These are phyloP conservation scores for Spinellus fusiger DNA, from an alignment of 192 early-diverging fungal genomes.

Conservation along the genomic window DNA sequence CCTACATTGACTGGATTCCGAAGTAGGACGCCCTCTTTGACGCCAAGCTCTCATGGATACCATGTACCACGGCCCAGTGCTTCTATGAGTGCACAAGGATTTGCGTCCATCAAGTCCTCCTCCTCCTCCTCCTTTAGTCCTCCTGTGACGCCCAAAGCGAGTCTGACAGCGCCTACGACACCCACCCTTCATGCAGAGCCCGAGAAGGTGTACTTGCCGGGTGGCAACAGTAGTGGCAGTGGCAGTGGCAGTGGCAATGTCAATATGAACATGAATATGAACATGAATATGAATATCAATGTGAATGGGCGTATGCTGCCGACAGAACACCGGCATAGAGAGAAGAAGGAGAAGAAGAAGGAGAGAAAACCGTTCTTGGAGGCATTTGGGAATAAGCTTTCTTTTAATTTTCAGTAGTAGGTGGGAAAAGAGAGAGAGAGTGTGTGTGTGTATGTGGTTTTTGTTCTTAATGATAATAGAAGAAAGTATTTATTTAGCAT, in stretches of 20 bases:
- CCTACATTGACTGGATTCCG: neutral
- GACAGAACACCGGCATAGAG: no score
- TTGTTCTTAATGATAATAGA: no score
- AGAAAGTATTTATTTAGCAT: no score
- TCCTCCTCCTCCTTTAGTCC: neutral
- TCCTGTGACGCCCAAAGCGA: neutral
- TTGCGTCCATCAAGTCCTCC: neutral
- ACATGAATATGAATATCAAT: neutral
- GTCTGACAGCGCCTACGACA: neutral
- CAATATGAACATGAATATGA: neutral
- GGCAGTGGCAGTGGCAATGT: neutral
- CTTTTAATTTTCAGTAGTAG: neutral
- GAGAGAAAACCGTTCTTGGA: neutral
- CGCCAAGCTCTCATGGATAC: neutral
- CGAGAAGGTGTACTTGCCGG: neutral
- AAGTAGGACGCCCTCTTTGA: neutral
- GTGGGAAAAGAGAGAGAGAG: no score
- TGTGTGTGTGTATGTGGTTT: no score
- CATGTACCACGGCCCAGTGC: neutral
- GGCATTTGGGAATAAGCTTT: neutral
- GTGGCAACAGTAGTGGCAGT: neutral
- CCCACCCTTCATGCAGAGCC: neutral
- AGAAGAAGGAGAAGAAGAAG: neutral
- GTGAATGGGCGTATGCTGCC: no score
- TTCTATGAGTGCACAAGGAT: neutral